A percentile compares a stretch with the other conserved stretches of the same genome.
Evolutionary conservation across 176 grass and related monocot genomes (phyloP).

Genomic region (Lolium multiflorum): DNA sequence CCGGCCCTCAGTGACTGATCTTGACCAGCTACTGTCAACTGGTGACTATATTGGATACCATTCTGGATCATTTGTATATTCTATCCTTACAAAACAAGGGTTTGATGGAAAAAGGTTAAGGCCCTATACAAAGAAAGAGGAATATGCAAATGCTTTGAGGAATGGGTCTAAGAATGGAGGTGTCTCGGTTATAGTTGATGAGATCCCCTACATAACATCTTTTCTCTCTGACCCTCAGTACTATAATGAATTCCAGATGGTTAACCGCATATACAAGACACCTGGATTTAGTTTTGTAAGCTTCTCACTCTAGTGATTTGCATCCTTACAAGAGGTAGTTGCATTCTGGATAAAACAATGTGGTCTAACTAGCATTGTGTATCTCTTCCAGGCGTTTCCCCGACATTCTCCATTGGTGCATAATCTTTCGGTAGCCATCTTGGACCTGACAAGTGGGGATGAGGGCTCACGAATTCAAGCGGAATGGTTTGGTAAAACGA

Average conservation of each 20-base stretch:
- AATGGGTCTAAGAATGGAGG: slow-evolving; percentile 63
- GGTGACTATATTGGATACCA: slow-evolving; percentile 64
- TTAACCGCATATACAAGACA: slow-evolving; percentile 58
- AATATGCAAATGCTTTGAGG: slow-evolving; percentile 55
- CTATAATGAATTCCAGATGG: slow-evolving; percentile 50
- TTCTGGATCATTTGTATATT: slow-evolving; percentile 34
- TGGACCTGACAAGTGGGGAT: slow-evolving; percentile 47
- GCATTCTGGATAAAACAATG: neutral
- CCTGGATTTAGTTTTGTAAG: slow-evolving; percentile 81
- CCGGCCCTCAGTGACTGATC: slow-evolving; percentile 45
- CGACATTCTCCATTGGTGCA: slow-evolving; percentile 44
- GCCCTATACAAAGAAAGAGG: slow-evolving; percentile 21
- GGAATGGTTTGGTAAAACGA: slow-evolving; percentile 36
- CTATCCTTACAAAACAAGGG: no score
- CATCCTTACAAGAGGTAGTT: slow-evolving; percentile 12
- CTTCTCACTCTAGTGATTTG: slow-evolving; percentile 9
- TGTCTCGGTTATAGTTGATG: slow-evolving; percentile 64
- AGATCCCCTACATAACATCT: slow-evolving; percentile 65
- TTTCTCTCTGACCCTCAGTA: slow-evolving; percentile 43
- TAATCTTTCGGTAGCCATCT: slow-evolving; percentile 54
- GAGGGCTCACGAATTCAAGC: slow-evolving; percentile 36
- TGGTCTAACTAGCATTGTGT: neutral
- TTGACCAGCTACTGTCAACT: slow-evolving; percentile 44
- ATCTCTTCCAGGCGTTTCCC: slow-evolving; percentile 57
- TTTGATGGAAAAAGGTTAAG: slow-evolving; percentile 43